Conservation (phyloP, 2,329 filamentous ascomycete genomes). For the Trichoderma polysporum region DNA sequence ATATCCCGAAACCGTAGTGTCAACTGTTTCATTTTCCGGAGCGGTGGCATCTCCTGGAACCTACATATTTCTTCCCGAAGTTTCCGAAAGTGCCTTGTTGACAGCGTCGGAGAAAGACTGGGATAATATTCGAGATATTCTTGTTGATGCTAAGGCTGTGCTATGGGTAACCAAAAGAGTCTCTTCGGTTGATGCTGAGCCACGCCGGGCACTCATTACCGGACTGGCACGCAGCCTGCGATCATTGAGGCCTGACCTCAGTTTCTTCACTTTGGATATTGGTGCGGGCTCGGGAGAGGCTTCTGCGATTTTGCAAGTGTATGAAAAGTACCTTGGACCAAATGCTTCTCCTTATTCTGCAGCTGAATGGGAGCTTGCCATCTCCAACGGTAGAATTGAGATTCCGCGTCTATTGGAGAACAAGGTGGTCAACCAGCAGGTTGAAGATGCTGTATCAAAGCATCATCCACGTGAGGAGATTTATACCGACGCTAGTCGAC, state of each 20-base stretch:
- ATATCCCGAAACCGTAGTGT: background rate
- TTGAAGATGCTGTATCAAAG: slow-evolving; percentile 12
- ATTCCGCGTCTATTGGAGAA: slow-evolving; percentile 16
- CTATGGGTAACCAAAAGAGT: slow-evolving; percentile 18
- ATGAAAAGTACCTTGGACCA: slow-evolving; percentile 15
- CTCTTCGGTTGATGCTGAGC: background rate
- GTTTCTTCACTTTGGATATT: slow-evolving; percentile 5
- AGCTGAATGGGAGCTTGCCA: slow-evolving; percentile 19
- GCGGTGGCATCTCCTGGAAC: background rate
- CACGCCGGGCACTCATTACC: background rate
- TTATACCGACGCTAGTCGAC: background rate
- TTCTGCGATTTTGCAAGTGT: background rate
- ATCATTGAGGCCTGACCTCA: background rate
- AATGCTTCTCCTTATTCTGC: slow-evolving; percentile 12
- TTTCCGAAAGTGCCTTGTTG: background rate
- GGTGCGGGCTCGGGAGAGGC: background rate
- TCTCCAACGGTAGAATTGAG: slow-evolving; percentile 9
- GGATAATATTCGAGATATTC: background rate
- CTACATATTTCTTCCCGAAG: slow-evolving; percentile 7
- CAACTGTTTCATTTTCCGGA: background rate
- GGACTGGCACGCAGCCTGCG: slow-evolving; percentile 12
- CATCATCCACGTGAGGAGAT: slow-evolving; percentile 13
- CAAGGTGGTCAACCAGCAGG: background rate
- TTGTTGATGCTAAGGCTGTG: slow-evolving; percentile 4
- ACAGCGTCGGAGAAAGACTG: background rate